phyloP scores from a whole-genome alignment of 768 basidiomycete species.

The Cystofilobasidium capitatum region DNA sequence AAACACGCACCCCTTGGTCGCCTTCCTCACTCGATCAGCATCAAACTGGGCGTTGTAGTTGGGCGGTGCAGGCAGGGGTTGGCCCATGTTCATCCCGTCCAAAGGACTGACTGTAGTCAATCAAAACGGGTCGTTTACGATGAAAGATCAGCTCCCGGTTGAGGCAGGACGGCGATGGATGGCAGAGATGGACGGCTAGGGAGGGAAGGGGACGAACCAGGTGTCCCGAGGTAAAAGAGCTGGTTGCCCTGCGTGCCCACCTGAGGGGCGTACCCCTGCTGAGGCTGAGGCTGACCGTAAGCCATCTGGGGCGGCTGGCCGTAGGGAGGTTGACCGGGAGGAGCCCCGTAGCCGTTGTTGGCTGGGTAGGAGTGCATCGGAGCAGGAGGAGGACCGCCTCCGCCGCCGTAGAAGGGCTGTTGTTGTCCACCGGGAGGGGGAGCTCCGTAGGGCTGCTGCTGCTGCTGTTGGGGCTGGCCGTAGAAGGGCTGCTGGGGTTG shows the following conservation, averaged over 20 bases:
- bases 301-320: no score
- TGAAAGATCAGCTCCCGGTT: no score
- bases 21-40: slow-evolving; percentile 39
- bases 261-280: neutral
- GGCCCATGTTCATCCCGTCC: slow-evolving; percentile 21
- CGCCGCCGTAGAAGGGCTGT: slow-evolving; percentile 4
- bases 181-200: no score
- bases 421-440: neutral
- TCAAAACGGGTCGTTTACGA: no score
- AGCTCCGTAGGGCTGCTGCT: slow-evolving; percentile 26
- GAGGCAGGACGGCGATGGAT: no score
- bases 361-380: neutral
- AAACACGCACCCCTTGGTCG: slow-evolving; percentile 37
- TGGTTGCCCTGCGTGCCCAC: neutral
- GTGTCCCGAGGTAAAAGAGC: slow-evolving; percentile 1
- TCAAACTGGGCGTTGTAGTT: slow-evolving; percentile 38
- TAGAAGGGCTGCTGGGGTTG: neutral
- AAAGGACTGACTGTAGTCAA: slow-evolving; percentile 6
- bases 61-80: slow-evolving; percentile 12
- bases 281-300: neutral
- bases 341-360: no score
- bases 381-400: neutral
- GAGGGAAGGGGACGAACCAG: no score
- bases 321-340: no score
- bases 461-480: slow-evolving; percentile 13